Base-by-base conservation (phyloP, 805 yeast genomes). In the Ogataea nakhonphanomensis region DNA sequence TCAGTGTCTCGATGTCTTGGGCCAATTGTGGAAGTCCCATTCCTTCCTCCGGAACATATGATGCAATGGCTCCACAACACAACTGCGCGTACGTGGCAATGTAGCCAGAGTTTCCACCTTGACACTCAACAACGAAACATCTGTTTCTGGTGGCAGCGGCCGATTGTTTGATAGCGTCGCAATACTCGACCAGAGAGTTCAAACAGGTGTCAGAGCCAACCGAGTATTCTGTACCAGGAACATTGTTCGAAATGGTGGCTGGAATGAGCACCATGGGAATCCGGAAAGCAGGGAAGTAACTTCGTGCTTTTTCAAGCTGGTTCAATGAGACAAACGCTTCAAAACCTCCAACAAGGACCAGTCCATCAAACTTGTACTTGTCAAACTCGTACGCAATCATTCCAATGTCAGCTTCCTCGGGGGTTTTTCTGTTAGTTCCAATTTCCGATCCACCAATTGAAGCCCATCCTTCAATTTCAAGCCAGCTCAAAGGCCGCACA, bases 221-320 rank as follows among this genome's bases (percentile, higher is more conserved):
- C 0, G 97, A 89, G 65, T 89, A 89, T 65, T 93, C 97, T 2
- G 98, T 84, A 45, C 99, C 99, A n/a, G 99, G 99, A 35, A 93
- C 98, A 55, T 93, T 93, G 69, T 93, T 93, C 12, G 90, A 82
- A 37, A 84, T 75, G 10, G 91, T 84, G 25, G 91, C 87, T 13
- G 93, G 93, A 34, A 84, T 73, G 44, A 79, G 75, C 41, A 81
- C 79, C 80, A 81, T 78, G 50, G 95, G 95, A 42, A 84, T 83
- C 50, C 79, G 71, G 66, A 84, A 84, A 7, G 80, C 75, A 14
- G 90, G 87, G 58, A 78, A 84, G 52, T 70, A 71, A 13, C 62
- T 52, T 59, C 85, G 73, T 17, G 83, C 80, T 37, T 64, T 64
- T 50, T 79, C 78, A 53, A 84, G 69, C 65, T 83, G 79, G 55